Evolutionary conservation across 1,284 basidiomycete species (phyloP).

Genomic region (Amylostereum areolatum): DNA sequence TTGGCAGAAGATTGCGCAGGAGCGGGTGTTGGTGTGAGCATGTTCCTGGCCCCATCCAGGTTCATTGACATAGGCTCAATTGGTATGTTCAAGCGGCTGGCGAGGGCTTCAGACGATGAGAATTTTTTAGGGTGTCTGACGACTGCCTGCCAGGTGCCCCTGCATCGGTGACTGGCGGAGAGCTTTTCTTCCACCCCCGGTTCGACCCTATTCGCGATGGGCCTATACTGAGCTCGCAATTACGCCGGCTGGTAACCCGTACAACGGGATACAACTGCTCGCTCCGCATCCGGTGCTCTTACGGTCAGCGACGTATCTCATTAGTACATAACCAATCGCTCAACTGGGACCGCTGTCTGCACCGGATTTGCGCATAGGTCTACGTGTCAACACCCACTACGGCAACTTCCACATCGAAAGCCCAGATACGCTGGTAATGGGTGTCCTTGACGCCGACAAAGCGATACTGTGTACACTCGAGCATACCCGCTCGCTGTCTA

Average conservation of each 20-base stretch:
- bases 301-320: constrained; percentile 45
- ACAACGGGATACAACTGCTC: constrained; percentile 81
- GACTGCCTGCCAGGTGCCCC: constrained; percentile 45
- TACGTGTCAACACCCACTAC: constrained; percentile 66
- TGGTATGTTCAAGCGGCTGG: constrained; percentile 36
- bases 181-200: constrained; percentile 88
- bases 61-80: constrained; percentile 89
- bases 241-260: constrained; percentile 66
- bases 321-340: constrained; percentile 10
- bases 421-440: constrained; percentile 76
- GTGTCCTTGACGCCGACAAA: constrained; percentile 78
- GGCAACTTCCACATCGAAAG: constrained; percentile 83
- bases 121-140: not conserved
- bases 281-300: constrained; percentile 82
- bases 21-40: constrained; percentile 85
- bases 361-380: constrained; percentile 36
- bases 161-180: constrained; percentile 82
- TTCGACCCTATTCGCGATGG: constrained; percentile 76
- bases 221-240: constrained; percentile 62
- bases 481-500: constrained; percentile 66
- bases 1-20: constrained; percentile 87
- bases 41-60: constrained; percentile 82
- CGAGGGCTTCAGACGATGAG: not conserved
- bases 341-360: constrained; percentile 6
- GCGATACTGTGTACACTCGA: constrained; percentile 64